A percentile compares a stretch with the other conserved stretches of the same genome.
These are phyloP conservation scores for Sodiomyces alkalinus DNA, from an alignment of 2,329 filamentous ascomycete species.

Conservation along the genomic window DNA sequence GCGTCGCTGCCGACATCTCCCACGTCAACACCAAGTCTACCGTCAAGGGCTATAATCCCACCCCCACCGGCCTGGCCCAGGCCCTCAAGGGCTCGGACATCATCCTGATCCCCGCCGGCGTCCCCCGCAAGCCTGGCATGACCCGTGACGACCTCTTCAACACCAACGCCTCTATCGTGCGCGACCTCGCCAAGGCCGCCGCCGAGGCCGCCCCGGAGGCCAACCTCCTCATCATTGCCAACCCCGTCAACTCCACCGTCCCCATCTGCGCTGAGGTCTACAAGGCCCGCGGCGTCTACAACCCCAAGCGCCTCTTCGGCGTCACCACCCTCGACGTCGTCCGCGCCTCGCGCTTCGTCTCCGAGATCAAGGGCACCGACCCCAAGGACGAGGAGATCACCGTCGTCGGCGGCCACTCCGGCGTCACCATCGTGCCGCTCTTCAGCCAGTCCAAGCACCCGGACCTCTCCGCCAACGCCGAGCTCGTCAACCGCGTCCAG, in stretches of 20 bases:
- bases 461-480: conserved; percentile 62
- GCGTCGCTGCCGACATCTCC: conserved; percentile 94
- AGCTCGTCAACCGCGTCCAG: conserved; percentile 87
- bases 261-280: conserved; percentile 95
- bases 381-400: conserved; percentile 87
- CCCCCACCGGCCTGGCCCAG: conserved; percentile 56
- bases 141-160: conserved; percentile 99
- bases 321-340: conserved; percentile 98
- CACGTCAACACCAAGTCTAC: conserved; percentile 99
- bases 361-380: conserved; percentile 80
- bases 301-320: conserved; percentile 98
- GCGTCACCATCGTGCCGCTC: conserved; percentile 94
- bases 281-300: conserved; percentile 92
- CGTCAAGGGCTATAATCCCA: conserved; percentile 80
- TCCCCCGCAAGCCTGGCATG: conserved; percentile 99
- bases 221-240: conserved; percentile 94
- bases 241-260: conserved; percentile 99
- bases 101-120: conserved; percentile 94
- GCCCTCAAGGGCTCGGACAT: conserved; percentile 82
- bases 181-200: conserved; percentile 89
- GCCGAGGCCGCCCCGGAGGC: conserved; percentile 81
- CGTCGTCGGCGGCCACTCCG: conserved; percentile 93
- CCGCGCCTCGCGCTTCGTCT: conserved; percentile 94
- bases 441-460: conserved; percentile 87
- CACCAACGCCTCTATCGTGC: conserved; percentile 99